Evolutionary conservation across 768 basidiomycete genomes (phyloP).

Genomic region (Termitomyces sp.): DNA sequence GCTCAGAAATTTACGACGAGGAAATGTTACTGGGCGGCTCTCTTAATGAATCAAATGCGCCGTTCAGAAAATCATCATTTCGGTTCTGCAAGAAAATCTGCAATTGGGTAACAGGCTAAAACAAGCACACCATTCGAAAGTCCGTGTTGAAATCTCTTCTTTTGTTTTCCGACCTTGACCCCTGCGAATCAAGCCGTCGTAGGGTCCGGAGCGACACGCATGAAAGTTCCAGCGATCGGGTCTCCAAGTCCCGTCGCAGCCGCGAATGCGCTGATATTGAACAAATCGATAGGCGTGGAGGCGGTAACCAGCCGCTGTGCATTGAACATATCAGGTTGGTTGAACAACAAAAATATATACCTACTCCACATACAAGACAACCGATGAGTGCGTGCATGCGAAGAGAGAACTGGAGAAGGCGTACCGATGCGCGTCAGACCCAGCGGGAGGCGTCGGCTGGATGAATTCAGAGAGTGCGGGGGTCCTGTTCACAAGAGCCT

Average conservation of each 20-base stretch:
- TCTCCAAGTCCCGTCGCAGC: constrained; percentile 32
- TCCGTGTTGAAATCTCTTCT: too few species aligned
- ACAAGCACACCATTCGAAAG: too few species aligned
- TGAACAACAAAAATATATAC: constrained; percentile 27
- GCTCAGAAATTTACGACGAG: too few species aligned
- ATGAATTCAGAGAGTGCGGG: constrained; percentile 32
- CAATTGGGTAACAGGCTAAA: too few species aligned
- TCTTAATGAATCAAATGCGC: too few species aligned
- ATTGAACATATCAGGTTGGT: constrained; percentile 35
- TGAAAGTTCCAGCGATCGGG: constrained; percentile 44
- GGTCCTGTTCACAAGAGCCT: constrained; percentile 28
- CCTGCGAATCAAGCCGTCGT: background rate
- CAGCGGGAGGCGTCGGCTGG: constrained; percentile 38
- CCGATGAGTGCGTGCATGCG: background rate
- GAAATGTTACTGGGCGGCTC: too few species aligned
- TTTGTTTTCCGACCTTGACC: too few species aligned
- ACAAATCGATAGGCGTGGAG: constrained; percentile 25
- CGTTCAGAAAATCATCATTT: too few species aligned
- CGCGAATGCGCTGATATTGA: constrained; percentile 23
- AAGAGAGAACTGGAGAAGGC: background rate
- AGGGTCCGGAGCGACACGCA: constrained; percentile 32
- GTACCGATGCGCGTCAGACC: constrained; percentile 37
- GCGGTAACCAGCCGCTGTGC: constrained; percentile 33
- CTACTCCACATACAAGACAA: constrained; percentile 24
- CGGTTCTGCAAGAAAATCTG: too few species aligned